Conservation (phyloP, 225 moss, liverwort and hornwort species). For the Polytrichum commune region DNA sequence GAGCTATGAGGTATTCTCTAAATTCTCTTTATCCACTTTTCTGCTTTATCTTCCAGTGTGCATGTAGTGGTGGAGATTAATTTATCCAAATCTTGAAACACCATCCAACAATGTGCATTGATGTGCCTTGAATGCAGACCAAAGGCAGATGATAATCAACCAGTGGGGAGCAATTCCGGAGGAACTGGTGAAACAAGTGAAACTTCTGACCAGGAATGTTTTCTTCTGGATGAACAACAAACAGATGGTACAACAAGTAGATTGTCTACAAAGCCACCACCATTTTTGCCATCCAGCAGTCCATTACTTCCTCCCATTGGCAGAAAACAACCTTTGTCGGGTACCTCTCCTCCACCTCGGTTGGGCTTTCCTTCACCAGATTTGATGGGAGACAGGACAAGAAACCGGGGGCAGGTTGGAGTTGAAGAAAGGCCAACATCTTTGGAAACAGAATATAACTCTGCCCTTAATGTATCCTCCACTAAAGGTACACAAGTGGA, state of each 20-base stretch:
- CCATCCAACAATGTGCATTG: too few relatives aligned
- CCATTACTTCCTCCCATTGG: slow-evolving; percentile 65
- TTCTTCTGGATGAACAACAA: slow-evolving; percentile 80
- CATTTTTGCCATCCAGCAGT: slow-evolving; percentile 60
- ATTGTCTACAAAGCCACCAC: slow-evolving; percentile 40
- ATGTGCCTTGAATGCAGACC: slow-evolving; percentile 33
- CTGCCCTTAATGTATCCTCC: slow-evolving; percentile 28
- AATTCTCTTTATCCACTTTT: not conserved
- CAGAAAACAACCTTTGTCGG: slow-evolving; percentile 41
- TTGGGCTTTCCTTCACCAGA: slow-evolving; percentile 55
- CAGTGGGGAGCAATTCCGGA: slow-evolving; percentile 44
- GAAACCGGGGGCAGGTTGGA: slow-evolving; percentile 38
- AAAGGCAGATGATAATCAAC: slow-evolving; percentile 53
- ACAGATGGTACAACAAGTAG: slow-evolving; percentile 51
- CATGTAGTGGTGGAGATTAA: not conserved
- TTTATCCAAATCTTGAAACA: too few relatives aligned
- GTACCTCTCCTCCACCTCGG: slow-evolving; percentile 52
- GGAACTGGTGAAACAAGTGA: slow-evolving; percentile 71
- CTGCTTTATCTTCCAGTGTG: not conserved
- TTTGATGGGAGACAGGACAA: slow-evolving; percentile 57
- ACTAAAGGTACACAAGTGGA: slow-evolving; percentile 32
- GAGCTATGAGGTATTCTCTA: slow-evolving; percentile 54
- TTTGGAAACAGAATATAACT: slow-evolving; percentile 38
- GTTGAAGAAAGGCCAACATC: slow-evolving; percentile 37
- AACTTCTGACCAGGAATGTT: slow-evolving; percentile 73